phyloP scores from a whole-genome alignment of 257 asterid species.

The Salvia splendens region DNA sequence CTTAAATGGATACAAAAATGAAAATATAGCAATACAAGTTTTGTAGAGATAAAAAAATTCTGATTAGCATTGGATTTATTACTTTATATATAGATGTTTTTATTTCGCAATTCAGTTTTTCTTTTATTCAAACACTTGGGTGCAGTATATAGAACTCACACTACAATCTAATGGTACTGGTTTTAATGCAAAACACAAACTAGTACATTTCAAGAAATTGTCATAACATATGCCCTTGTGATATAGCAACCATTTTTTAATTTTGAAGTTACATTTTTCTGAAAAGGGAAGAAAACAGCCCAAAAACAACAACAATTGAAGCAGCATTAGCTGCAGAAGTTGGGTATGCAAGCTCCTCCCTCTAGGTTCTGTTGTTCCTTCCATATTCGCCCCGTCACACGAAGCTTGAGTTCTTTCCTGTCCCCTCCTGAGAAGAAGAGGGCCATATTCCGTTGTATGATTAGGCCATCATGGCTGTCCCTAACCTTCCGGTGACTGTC shows the following conservation, averaged over 20 bases:
- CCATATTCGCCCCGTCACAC: slow-evolving; percentile 86
- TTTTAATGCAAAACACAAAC: slow-evolving; percentile 12
- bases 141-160: too few relatives aligned
- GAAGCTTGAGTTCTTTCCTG: slow-evolving; percentile 84
- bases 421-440: slow-evolving; percentile 87
- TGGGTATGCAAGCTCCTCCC: slow-evolving; percentile 74
- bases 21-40: too few relatives aligned
- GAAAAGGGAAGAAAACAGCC: background rate
- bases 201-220: slow-evolving; percentile 34
- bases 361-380: slow-evolving; percentile 80
- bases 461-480: slow-evolving; percentile 85
- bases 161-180: too few relatives aligned
- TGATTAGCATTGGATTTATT: too few relatives aligned
- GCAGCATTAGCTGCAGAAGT: slow-evolving; percentile 54
- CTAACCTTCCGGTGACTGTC: slow-evolving; percentile 82
- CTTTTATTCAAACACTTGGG: background rate
- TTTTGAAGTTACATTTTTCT: slow-evolving; percentile 17
- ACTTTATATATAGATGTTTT: too few relatives aligned
- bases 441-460: slow-evolving; percentile 78
- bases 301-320: background rate
- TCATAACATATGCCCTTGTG: slow-evolving; percentile 12
- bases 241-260: slow-evolving; percentile 22
- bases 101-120: too few relatives aligned
- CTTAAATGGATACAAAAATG: too few relatives aligned
- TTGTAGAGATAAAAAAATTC: too few relatives aligned